Evolutionary conservation across 192 early-diverging fungal species (phyloP).

Genomic region (Funneliformis mosseae): DNA sequence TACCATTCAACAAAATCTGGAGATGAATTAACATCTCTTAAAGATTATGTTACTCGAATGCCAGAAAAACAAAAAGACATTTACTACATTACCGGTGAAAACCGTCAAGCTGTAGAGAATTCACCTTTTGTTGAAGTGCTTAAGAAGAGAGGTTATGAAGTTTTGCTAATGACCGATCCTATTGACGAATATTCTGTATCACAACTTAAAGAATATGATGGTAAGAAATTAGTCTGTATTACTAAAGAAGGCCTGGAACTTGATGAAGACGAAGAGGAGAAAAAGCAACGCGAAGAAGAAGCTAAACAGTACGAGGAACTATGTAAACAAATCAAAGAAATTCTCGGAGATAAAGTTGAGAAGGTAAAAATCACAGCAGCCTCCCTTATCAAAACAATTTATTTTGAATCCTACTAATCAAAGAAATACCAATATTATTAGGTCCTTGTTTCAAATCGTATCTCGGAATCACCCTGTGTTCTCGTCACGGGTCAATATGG

Average conservation of each 20-base stretch:
- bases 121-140: constrained; percentile 98
- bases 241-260: constrained; percentile 99
- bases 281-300: constrained; percentile 92
- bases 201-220: constrained; percentile 99
- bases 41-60: constrained; percentile 99
- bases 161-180: constrained; percentile 98
- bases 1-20: constrained; percentile 99
- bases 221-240: constrained; percentile 96
- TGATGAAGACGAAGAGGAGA: constrained; percentile 98
- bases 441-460: constrained; percentile 84
- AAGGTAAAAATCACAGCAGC: constrained; percentile 53
- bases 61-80: constrained; percentile 99
- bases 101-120: constrained; percentile 90
- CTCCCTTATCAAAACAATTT: neutral
- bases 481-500: constrained; percentile 98
- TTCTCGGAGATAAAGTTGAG: constrained; percentile 99
- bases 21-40: constrained; percentile 96
- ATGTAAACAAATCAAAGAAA: constrained; percentile 94
- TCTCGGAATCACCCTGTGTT: constrained; percentile 97
- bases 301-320: constrained; percentile 89
- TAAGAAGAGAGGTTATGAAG: constrained; percentile 99
- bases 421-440: neutral
- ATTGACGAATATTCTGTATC: constrained; percentile 99
- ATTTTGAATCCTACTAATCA: constrained; percentile 29
- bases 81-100: constrained; percentile 99